Evolutionary conservation across 306 rosid genomes (phyloP).

Genomic region (Hippophae tibetana): DNA sequence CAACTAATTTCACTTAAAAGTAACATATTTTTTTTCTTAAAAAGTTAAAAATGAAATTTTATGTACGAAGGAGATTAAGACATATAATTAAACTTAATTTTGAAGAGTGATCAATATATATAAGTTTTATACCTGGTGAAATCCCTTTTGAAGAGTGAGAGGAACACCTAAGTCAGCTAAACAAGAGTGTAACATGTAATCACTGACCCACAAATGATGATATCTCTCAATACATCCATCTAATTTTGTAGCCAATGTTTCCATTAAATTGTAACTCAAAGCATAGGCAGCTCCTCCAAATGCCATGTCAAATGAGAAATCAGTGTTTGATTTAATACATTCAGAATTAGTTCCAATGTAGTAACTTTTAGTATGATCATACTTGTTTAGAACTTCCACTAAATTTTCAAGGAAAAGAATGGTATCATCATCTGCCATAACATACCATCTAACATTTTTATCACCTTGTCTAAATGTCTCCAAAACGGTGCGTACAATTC

Average conservation of each 20-base stretch:
- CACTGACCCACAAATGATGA: slow-evolving; percentile 21
- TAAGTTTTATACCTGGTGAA: slow-evolving; percentile 37
- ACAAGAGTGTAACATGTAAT: slow-evolving; percentile 30
- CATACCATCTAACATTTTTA: slow-evolving; percentile 36
- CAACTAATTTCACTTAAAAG: too few relatives aligned
- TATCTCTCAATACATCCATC: slow-evolving; percentile 37
- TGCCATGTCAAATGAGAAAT: slow-evolving; percentile 35
- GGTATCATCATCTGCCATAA: slow-evolving; percentile 43
- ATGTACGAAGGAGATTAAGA: too few relatives aligned
- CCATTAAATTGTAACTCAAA: slow-evolving; percentile 35
- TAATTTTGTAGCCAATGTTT: slow-evolving; percentile 11
- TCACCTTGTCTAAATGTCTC: slow-evolving; percentile 31
- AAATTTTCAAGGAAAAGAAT: slow-evolving; percentile 32
- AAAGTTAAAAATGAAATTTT: too few relatives aligned
- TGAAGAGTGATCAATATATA: not conserved
- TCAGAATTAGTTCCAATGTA: slow-evolving; percentile 40
- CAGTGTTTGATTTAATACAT: slow-evolving; percentile 26
- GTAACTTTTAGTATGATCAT: slow-evolving; percentile 23
- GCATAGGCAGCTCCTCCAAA: slow-evolving; percentile 48
- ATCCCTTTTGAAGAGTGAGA: slow-evolving; percentile 25
- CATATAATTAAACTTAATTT: not conserved
- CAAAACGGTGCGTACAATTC: slow-evolving; percentile 23
- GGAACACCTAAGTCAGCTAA: slow-evolving; percentile 34
- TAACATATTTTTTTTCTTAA: too few relatives aligned
- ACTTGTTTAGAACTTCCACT: slow-evolving; percentile 27